Evolutionary conservation across 805 yeast species (phyloP).

Genomic region (Wickerhamomyces sydowiorum): DNA sequence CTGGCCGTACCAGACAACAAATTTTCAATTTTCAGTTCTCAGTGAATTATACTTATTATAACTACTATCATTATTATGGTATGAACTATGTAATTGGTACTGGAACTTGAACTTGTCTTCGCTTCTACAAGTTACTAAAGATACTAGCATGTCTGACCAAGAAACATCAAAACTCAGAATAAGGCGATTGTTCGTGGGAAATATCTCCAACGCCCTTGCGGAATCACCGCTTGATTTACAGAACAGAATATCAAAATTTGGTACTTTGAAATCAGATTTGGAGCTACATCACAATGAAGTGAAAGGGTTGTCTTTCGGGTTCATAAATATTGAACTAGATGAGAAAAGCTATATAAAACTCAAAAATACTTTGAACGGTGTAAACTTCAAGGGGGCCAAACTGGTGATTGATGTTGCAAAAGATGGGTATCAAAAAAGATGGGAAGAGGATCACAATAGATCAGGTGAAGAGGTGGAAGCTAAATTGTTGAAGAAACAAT

Average conservation of each 20-base stretch:
- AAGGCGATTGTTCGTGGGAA: conserved; percentile 58
- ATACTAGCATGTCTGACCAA: background rate
- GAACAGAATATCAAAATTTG: conserved; percentile 57
- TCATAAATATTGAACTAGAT: conserved; percentile 50
- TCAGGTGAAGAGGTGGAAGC: conserved; percentile 23
- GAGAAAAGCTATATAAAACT: conserved; percentile 43
- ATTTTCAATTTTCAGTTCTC: too few species aligned
- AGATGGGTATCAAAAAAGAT: conserved; percentile 40
- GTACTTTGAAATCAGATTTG: conserved; percentile 43
- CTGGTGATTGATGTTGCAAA: conserved; percentile 59
- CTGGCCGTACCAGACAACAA: too few species aligned
- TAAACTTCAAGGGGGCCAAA: conserved; percentile 68
- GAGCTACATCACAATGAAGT: conserved; percentile 49
- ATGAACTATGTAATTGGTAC: too few species aligned
- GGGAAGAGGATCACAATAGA: conserved; percentile 41
- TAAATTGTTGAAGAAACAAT: conserved; percentile 32
- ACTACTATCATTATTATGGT: too few species aligned
- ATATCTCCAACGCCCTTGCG: conserved; percentile 50
- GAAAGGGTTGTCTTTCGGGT: conserved; percentile 46
- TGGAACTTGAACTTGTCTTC: too few species aligned
- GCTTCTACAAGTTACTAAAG: too few species aligned
- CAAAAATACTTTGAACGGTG: conserved; percentile 57
- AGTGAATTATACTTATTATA: too few species aligned
- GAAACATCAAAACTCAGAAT: background rate
- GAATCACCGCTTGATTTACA: conserved; percentile 40